phyloP scores from a whole-genome alignment of 371 early-diverging fungal species.

The Zopfochytrium polystomum region DNA sequence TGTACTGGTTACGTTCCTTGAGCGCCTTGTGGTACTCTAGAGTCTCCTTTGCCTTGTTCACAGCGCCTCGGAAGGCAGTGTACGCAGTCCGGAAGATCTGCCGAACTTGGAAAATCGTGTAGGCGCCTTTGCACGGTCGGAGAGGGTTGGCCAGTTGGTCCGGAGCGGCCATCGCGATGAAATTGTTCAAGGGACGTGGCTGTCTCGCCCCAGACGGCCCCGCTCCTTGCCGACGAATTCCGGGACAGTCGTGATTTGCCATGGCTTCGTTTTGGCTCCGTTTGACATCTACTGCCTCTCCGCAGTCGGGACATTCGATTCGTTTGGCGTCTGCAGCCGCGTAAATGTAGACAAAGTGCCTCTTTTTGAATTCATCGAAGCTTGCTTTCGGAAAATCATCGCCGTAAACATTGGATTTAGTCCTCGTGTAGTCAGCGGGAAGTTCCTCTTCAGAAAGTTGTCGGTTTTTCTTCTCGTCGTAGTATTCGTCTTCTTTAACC shows the following conservation, averaged over 20 bases:
- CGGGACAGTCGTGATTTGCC: background rate
- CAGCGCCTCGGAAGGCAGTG: conserved; percentile 30
- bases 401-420: no score
- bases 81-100: conserved; percentile 30
- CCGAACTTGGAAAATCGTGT: conserved; percentile 23
- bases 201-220: no score
- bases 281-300: no score
- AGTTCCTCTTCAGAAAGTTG: background rate
- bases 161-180: conserved; percentile 30
- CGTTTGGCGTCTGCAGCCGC: no score
- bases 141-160: conserved; percentile 24
- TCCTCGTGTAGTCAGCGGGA: no score
- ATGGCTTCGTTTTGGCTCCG: background rate
- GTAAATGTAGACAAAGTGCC: no score
- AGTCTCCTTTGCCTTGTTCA: conserved; percentile 7
- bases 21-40: conserved; percentile 6
- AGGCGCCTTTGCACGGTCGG: conserved; percentile 12
- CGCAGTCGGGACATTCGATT: no score
- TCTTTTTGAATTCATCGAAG: no score
- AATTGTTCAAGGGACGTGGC: conserved; percentile 6
- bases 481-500: background rate
- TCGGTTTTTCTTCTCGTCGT: conserved; percentile 5
- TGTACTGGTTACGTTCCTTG: background rate
- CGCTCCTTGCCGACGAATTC: background rate
- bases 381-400: no score